Base-by-base conservation (phyloP, 2,329 filamentous ascomycete genomes). In the Fonsecaea multimorphosa region DNA sequence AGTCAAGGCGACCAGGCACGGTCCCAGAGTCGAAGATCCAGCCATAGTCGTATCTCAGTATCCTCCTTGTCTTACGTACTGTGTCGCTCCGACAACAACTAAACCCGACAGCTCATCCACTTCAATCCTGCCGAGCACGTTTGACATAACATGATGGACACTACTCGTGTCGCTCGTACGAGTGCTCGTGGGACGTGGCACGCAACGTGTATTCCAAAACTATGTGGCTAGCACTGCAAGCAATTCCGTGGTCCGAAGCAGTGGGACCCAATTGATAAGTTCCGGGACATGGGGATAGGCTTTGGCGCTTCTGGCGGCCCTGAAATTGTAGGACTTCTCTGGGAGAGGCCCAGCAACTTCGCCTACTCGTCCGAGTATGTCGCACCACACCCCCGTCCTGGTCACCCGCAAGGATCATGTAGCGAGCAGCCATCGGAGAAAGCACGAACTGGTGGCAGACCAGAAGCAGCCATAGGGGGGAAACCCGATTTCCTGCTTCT, bases 381-480 rank as follows among this genome's bases (percentile, higher is more conserved):
- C 58, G 58, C 44, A 60, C 40, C 32, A 60, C 58, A n/a, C 29
- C 44, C 44, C 22, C n/a, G 51, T 52, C 58, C 58, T 52, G 46
- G 58, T 51, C 12, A 24, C n/a, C 5, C 7, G 32, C 58, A 60
- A 46, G 58, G 58, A 34, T 52, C 27, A 46, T 19, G n/a, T 19
- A 31, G 49, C 44, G 58, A 49, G 58, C 36, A 61, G 19, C 24
- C 51, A 44, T 55, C 32, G 36, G 58, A 54, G 19, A 29, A 34
- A 32, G 24, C 58, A 55, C 36, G 58, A 55, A 61, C 58, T 54
- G 58, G 49, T 61, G 49, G 58, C 46, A 61, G 58, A 29, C 27
- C 51, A 38, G 8, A 32, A 44, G n/a, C 11, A 9, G 53, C 58
- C 11, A 54, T 16, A 40, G 11, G n/a, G 52, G 58, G 58, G 16